phyloP scores from a whole-genome alignment of 148 eudicot species.

The Cornus florida region DNA sequence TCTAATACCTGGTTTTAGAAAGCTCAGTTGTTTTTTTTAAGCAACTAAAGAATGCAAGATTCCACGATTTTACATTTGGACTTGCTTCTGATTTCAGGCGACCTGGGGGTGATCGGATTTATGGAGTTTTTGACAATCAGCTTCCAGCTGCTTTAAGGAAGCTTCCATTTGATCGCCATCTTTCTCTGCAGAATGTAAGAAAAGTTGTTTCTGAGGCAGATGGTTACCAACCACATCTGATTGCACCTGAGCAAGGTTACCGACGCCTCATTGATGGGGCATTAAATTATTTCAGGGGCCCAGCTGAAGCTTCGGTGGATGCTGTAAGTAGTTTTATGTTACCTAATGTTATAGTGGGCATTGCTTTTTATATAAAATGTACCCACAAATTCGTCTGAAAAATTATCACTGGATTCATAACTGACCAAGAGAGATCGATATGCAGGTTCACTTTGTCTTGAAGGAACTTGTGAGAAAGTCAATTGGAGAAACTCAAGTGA shows the following conservation, averaged over 20 bases:
- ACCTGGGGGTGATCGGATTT: slow-evolving; percentile 78
- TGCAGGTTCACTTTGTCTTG: slow-evolving; percentile 73
- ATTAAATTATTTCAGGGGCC: slow-evolving; percentile 65
- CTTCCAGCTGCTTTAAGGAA: slow-evolving; percentile 82
- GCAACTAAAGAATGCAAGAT: background rate
- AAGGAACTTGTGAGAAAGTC: slow-evolving; percentile 84
- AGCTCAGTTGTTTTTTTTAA: background rate
- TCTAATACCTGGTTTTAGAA: background rate
- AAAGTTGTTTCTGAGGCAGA: slow-evolving; percentile 71
- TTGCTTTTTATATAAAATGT: background rate
- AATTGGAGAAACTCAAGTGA: slow-evolving; percentile 66
- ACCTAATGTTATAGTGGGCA: background rate
- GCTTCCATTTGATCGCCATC: slow-evolving; percentile 83
- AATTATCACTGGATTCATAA: background rate
- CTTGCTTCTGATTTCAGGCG: slow-evolving; percentile 43
- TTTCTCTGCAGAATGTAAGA: slow-evolving; percentile 63
- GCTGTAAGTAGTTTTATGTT: slow-evolving; percentile 49
- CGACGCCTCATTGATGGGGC: slow-evolving; percentile 78
- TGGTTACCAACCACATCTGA: slow-evolving; percentile 86
- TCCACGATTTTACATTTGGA: background rate
- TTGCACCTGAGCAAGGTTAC: slow-evolving; percentile 88
- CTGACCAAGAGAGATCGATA: background rate
- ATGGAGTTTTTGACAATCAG: slow-evolving; percentile 86
- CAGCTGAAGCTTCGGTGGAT: slow-evolving; percentile 85
- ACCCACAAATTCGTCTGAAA: background rate